A percentile compares a stretch with the other conserved stretches of the same genome.
phyloP scores from a whole-genome alignment of 139 green algal genomes.

The Deuterostichococcus epilithicus region DNA sequence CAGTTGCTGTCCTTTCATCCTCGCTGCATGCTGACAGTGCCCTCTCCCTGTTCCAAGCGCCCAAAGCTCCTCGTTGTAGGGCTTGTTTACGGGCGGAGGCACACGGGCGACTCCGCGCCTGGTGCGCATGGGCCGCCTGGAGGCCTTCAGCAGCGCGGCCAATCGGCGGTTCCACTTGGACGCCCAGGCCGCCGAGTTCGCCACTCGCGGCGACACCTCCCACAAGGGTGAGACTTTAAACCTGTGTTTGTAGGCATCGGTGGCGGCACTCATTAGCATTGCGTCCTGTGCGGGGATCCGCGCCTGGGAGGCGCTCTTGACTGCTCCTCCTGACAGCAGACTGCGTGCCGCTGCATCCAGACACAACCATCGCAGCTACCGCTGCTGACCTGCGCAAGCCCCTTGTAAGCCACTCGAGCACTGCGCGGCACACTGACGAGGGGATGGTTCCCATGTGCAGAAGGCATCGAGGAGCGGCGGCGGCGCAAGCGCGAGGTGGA shows the following conservation, averaged over 20 bases:
- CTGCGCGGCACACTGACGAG: no score
- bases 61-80: neutral
- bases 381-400: no score
- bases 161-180: constrained; percentile 31
- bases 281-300: no score
- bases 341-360: no score
- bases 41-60: neutral
- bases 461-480: constrained; percentile 11
- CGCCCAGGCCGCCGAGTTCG: neutral
- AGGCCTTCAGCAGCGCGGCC: constrained; percentile 23
- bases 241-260: no score
- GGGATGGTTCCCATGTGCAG: constrained; percentile 11
- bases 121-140: constrained; percentile 39
- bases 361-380: no score
- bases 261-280: no score
- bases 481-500: constrained; percentile 17
- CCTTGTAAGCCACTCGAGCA: no score
- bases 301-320: no score
- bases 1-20: no score
- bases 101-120: constrained; percentile 11
- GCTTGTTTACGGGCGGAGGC: neutral
- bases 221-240: neutral
- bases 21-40: neutral
- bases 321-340: no score
- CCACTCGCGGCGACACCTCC: neutral